A percentile compares a stretch with the other conserved stretches of the same genome.
Evolutionary conservation across 225 moss, liverwort and hornwort species (phyloP).

Genomic region (Polytrichum formosum): DNA sequence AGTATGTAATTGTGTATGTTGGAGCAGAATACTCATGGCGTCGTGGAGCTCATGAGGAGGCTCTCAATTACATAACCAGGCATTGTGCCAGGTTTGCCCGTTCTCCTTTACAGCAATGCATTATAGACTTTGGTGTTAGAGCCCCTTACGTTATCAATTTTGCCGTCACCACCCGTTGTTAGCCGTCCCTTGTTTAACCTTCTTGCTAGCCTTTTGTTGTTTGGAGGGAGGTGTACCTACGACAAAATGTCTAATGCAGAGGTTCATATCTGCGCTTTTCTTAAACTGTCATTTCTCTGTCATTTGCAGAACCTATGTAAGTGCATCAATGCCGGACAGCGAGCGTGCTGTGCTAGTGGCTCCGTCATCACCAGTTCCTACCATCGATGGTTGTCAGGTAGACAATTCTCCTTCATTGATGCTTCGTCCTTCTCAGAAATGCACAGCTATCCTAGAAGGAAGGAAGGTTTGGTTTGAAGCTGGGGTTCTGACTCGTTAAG

Average conservation of each 20-base stretch:
- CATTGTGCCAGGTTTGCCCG: conserved; percentile 37
- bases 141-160: background rate
- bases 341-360: conserved; percentile 25
- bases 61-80: conserved; percentile 31
- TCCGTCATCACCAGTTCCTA: conserved; percentile 23
- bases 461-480: background rate
- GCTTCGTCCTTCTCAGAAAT: too few species aligned
- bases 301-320: conserved; percentile 38
- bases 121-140: background rate
- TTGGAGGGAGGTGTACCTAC: background rate
- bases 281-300: background rate
- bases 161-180: background rate
- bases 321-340: conserved; percentile 49
- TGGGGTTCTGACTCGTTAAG: too few species aligned
- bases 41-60: conserved; percentile 32
- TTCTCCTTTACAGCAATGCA: conserved; percentile 1
- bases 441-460: background rate
- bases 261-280: background rate
- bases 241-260: background rate
- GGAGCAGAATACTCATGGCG: conserved; percentile 46
- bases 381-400: conserved; percentile 11
- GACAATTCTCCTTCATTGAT: background rate
- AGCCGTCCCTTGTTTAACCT: background rate
- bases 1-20: background rate
- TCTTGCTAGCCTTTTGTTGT: background rate